phyloP scores from a whole-genome alignment of 345 rosid genomes.

The Stellera chamaejasme region DNA sequence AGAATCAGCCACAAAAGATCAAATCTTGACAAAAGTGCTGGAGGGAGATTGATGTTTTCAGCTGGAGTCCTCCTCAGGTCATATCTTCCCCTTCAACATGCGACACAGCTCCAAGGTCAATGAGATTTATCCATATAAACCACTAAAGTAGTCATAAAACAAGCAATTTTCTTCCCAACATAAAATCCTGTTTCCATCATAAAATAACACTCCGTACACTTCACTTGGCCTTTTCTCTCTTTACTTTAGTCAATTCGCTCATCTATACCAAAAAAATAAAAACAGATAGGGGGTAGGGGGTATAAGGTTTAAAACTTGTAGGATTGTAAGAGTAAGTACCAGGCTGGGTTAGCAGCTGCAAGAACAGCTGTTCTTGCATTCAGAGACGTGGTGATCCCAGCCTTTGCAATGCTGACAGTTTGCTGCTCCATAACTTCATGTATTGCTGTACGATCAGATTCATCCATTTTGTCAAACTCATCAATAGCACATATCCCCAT shows the following conservation, averaged over 20 bases:
- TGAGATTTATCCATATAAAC: conserved; percentile 6
- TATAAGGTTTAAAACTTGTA: not conserved
- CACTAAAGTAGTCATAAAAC: not conserved
- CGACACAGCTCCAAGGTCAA: conserved; percentile 11
- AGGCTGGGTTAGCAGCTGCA: conserved; percentile 99
- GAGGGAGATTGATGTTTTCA: conserved; percentile 94
- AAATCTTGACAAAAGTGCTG: conserved; percentile 90
- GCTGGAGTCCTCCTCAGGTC: conserved; percentile 94
- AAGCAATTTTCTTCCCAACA: not conserved
- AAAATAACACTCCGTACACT: too few relatives aligned
- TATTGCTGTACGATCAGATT: conserved; percentile 94
- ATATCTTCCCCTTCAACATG: conserved; percentile 80
- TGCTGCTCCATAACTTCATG: conserved; percentile 99
- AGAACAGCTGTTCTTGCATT: conserved; percentile 98
- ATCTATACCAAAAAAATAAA: not conserved
- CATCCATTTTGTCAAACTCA: conserved; percentile 99
- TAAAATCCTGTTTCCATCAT: not conserved
- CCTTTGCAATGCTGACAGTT: conserved; percentile 99
- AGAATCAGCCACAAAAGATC: conserved; percentile 95
- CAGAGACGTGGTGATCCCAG: conserved; percentile 94
- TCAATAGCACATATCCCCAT: conserved; percentile 99
- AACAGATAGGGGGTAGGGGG: too few relatives aligned
- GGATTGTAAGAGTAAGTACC: conserved; percentile 35
- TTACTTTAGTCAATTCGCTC: not conserved
- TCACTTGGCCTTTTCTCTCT: too few relatives aligned